Conservation (phyloP, 2,329 filamentous ascomycete genomes). For the Hypoxylon rubiginosum region DNA sequence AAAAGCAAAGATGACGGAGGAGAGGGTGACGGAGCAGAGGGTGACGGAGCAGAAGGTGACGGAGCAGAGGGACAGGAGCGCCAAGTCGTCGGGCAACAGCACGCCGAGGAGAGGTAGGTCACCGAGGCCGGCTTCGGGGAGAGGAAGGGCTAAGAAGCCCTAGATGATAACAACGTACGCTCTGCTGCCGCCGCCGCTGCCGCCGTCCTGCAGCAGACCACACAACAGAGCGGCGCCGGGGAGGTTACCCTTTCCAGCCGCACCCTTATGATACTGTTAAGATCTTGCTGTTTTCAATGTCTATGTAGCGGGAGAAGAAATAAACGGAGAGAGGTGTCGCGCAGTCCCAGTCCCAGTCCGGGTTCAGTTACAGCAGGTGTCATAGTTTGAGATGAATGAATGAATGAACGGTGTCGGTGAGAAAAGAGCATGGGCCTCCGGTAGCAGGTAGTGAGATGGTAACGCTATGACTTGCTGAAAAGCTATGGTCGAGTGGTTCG, state of each 20-base stretch:
- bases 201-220: background rate
- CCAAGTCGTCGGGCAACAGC: background rate
- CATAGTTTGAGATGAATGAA: background rate
- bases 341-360: background rate
- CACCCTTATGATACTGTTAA: too few species aligned
- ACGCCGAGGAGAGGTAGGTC: background rate
- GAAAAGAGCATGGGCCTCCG: background rate
- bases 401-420: background rate
- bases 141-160: slow-evolving; percentile 1
- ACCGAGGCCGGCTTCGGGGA: background rate
- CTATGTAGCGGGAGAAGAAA: background rate
- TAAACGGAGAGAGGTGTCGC: background rate
- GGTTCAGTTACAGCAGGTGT: too few species aligned
- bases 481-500: background rate
- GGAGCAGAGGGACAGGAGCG: background rate
- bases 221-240: background rate
- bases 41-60: too few species aligned
- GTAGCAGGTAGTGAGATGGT: background rate
- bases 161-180: too few species aligned
- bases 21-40: too few species aligned
- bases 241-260: too few species aligned
- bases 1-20: slow-evolving; percentile 13
- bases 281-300: background rate
- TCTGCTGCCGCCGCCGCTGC: too few species aligned
- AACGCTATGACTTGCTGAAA: background rate